phyloP scores from a whole-genome alignment of 345 rosid species.

The Euphorbia tirucalli region DNA sequence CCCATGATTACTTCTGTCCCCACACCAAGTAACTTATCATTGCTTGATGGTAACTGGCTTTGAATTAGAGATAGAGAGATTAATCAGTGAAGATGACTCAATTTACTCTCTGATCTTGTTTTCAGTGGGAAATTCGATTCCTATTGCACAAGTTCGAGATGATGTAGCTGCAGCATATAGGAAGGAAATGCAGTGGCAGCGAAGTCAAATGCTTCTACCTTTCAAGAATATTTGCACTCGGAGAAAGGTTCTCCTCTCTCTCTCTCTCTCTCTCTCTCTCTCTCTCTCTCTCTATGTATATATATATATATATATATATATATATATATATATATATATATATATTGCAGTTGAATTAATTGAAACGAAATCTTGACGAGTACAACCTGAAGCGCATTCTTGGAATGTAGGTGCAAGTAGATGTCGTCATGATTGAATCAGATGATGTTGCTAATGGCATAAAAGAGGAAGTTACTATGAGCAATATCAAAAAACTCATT shows the following conservation, averaged over 20 bases:
- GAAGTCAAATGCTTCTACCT: slow-evolving; percentile 56
- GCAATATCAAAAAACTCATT: slow-evolving; percentile 56
- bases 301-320: too few species aligned
- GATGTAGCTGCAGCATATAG: slow-evolving; percentile 72
- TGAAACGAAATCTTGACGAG: neutral
- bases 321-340: too few species aligned
- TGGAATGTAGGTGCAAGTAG: slow-evolving; percentile 53
- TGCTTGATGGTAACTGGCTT: neutral
- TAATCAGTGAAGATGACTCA: too few species aligned
- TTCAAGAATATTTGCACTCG: slow-evolving; percentile 59
- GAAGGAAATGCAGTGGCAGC: slow-evolving; percentile 68
- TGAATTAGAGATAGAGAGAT: neutral
- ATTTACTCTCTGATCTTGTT: slow-evolving; percentile 14
- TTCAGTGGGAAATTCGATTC: slow-evolving; percentile 70
- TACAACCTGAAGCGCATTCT: slow-evolving; percentile 13
- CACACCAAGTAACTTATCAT: slow-evolving; percentile 66
- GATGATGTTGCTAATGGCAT: slow-evolving; percentile 62
- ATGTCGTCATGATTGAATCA: slow-evolving; percentile 54
- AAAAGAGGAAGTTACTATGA: slow-evolving; percentile 60
- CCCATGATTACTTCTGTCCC: slow-evolving; percentile 59
- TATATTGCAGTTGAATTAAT: neutral
- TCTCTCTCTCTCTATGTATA: too few species aligned
- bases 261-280: neutral
- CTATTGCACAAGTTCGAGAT: slow-evolving; percentile 68
- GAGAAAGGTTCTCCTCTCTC: slow-evolving; percentile 44